These are phyloP conservation scores for Samsoniella hepiali DNA, from an alignment of 2,329 filamentous ascomycete species.

Conservation along the genomic window DNA sequence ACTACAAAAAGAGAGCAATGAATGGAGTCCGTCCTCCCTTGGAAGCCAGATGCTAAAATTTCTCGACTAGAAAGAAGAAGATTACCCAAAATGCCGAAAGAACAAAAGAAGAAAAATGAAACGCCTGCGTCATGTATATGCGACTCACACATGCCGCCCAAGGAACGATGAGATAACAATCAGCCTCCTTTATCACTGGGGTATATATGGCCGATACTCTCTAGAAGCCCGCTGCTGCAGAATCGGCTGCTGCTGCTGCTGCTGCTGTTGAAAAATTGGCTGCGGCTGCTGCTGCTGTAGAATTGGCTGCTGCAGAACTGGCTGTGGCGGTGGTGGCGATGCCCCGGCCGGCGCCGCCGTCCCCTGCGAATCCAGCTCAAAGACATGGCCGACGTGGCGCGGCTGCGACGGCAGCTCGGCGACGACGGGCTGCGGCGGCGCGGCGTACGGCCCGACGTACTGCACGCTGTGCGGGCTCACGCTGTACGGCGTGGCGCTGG, in stretches of 20 bases:
- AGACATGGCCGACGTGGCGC: background rate
- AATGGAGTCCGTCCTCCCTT: background rate
- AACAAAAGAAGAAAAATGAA: background rate
- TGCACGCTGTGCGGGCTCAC: background rate
- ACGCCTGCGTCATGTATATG: background rate
- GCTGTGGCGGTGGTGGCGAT: background rate
- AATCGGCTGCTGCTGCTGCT: background rate
- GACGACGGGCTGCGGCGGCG: slow-evolving; percentile 2
- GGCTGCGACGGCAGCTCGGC: slow-evolving; percentile 5
- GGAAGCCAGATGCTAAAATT: background rate
- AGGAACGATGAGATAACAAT: background rate
- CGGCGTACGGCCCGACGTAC: slow-evolving; percentile 13
- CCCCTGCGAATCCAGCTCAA: slow-evolving; percentile 9
- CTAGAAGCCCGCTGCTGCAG: background rate
- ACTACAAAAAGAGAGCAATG: background rate
- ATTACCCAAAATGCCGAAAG: background rate
- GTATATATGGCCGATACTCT: slow-evolving; percentile 10
- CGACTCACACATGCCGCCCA: background rate
- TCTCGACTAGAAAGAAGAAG: background rate
- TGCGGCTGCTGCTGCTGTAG: too few species aligned
- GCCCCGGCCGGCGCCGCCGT: background rate
- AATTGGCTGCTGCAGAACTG: background rate
- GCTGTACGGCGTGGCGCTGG: background rate
- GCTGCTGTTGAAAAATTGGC: background rate
- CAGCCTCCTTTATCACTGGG: background rate